Evolutionary conservation across 148 eudicot genomes (phyloP).

Genomic region (Vaccinium myrtillus): DNA sequence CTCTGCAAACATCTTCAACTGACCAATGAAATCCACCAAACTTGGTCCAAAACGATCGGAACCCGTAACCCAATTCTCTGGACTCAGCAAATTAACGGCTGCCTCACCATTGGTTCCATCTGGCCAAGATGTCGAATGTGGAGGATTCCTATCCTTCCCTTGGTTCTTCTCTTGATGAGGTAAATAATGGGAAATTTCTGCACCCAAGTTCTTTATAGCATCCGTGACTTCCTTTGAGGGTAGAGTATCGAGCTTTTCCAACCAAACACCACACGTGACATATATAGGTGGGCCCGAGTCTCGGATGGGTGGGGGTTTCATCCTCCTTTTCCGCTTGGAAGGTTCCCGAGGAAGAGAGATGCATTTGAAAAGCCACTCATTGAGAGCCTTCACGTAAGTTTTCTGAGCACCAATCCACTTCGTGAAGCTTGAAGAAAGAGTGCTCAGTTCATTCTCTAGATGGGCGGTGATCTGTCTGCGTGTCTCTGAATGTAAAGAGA

Average conservation of each 20-base stretch:
- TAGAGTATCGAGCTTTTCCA: slow-evolving; percentile 48
- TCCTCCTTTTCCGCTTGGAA: slow-evolving; percentile 45
- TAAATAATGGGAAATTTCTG: slow-evolving; percentile 50
- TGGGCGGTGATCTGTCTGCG: slow-evolving; percentile 41
- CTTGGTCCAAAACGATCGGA: slow-evolving; percentile 46
- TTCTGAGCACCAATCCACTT: slow-evolving; percentile 74
- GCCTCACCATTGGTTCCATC: slow-evolving; percentile 24
- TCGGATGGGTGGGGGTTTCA: slow-evolving; percentile 32
- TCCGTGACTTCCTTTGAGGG: slow-evolving; percentile 51
- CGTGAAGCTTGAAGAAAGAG: slow-evolving; percentile 56
- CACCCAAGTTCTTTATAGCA: slow-evolving; percentile 52
- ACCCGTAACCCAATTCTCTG: slow-evolving; percentile 43
- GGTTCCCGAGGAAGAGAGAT: slow-evolving; percentile 42
- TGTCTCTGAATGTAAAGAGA: slow-evolving; percentile 61
- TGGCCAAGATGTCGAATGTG: slow-evolving; percentile 11
- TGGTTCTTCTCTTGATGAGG: slow-evolving; percentile 80
- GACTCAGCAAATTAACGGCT: slow-evolving; percentile 26
- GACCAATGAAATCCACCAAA: slow-evolving; percentile 52
- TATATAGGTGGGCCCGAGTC: slow-evolving; percentile 76
- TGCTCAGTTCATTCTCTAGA: slow-evolving; percentile 50
- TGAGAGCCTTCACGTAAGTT: slow-evolving; percentile 57
- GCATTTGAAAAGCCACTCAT: slow-evolving; percentile 77
- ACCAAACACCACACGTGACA: slow-evolving; percentile 69
- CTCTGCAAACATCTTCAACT: slow-evolving; percentile 54
- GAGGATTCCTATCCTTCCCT: slow-evolving; percentile 35